phyloP scores from a whole-genome alignment of 306 rosid species.

The Quercus glauca region DNA sequence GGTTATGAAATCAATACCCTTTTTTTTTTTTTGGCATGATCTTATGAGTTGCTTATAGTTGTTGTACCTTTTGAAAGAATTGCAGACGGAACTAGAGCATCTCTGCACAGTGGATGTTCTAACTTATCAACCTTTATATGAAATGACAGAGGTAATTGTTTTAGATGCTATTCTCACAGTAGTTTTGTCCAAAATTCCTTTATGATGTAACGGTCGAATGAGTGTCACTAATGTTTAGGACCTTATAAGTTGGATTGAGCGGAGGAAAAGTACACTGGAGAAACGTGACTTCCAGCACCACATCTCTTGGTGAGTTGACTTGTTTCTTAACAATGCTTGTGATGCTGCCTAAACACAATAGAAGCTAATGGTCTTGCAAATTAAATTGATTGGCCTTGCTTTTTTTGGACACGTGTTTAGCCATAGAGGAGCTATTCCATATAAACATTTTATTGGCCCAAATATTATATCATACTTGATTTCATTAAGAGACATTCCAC shows the following conservation, averaged over 20 bases:
- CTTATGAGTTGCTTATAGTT: slow-evolving; percentile 27
- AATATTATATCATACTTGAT: not conserved
- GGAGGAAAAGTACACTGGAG: slow-evolving; percentile 54
- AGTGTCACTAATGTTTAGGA: slow-evolving; percentile 47
- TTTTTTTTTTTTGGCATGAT: slow-evolving; percentile 6
- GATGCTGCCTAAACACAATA: not conserved
- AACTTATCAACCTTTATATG: slow-evolving; percentile 78
- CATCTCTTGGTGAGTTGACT: slow-evolving; percentile 66
- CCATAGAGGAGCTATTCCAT: not conserved
- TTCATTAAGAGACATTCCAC: not conserved
- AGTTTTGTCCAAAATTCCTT: slow-evolving; percentile 14
- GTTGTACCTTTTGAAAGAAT: slow-evolving; percentile 47
- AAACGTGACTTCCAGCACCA: slow-evolving; percentile 87
- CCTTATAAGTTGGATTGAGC: slow-evolving; percentile 83
- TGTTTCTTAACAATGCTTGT: not conserved
- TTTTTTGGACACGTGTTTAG: not conserved
- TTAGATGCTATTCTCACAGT: slow-evolving; percentile 10
- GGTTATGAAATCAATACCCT: slow-evolving; percentile 35
- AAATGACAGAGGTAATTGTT: slow-evolving; percentile 72
- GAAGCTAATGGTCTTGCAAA: not conserved
- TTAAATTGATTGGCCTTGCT: not conserved
- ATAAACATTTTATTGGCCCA: not conserved
- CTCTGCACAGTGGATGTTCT: slow-evolving; percentile 53
- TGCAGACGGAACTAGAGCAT: slow-evolving; percentile 71
- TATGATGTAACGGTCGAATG: slow-evolving; percentile 16